Conservation (phyloP, 2,329 filamentous ascomycete species). For the Sclerotinia nivalis region DNA sequence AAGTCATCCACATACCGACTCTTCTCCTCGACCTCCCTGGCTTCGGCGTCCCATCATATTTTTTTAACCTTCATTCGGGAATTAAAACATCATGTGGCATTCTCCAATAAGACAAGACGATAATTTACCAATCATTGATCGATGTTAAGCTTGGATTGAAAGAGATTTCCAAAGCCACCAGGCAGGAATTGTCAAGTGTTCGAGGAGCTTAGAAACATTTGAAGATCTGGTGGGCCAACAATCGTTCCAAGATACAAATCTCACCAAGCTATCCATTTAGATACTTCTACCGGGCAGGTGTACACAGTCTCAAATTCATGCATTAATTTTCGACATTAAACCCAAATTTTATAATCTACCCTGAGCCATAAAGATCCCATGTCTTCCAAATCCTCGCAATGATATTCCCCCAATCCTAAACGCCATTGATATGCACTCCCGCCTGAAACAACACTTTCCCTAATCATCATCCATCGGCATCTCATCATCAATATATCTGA, state of each 20-base stretch:
- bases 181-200: neutral
- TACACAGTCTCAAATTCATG: conserved; percentile 11
- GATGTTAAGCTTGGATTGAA: neutral
- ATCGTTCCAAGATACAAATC: neutral
- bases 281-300: neutral
- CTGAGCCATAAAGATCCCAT: conserved; percentile 13
- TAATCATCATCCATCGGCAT: conserved; percentile 95
- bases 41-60: neutral
- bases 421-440: conserved; percentile 8
- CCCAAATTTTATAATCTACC: conserved; percentile 14
- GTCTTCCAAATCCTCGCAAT: conserved; percentile 19
- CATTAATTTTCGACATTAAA: conserved; percentile 10
- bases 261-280: neutral
- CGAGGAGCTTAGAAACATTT: neutral
- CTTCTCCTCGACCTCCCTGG: neutral
- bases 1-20: neutral
- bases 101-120: neutral
- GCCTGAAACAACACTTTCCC: neutral
- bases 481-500: conserved; percentile 96
- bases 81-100: neutral
- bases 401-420: conserved; percentile 19
- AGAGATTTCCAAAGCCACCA: neutral
- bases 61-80: neutral
- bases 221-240: neutral
- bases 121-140: neutral